Base-by-base conservation (phyloP, 257 asterid genomes). In the Solanum acaule region DNA sequence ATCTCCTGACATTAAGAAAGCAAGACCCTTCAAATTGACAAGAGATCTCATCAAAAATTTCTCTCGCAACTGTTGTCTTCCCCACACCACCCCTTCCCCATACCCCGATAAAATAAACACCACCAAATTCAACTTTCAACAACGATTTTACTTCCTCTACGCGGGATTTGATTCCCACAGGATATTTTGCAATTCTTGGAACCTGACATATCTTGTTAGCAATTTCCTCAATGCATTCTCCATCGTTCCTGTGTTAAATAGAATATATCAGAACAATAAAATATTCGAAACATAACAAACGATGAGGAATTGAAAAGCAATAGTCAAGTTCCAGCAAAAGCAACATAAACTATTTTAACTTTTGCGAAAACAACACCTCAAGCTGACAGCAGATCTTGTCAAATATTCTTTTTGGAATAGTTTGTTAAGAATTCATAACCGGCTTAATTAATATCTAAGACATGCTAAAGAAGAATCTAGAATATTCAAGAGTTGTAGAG, bases 41-140 rank as follows among this genome's bases (percentile, higher is more conserved):
- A 22, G 63, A 46, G 70, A 75, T 20, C 13, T 76, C 22, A 7
- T 87, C 40, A 61, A 75, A 87, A 23, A 61, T 2, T 22, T 15
- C 78, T 87, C 86, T 52, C 1, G 23, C 89, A n/a, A 87, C 15
- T 1, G 89, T 56, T 87, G 89, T 87, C 70, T 87, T 87, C 82
- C 88, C 88, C 2, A 86, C 65, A 16, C 88, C 88, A 12, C 18
- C 68, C 72, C 22, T 40, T 13, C 86, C 89, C 31, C 27, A 40
- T 20, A 59, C 0, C 63, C 89, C 78, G 3, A 87, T 40, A 61
- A 27, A 87, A 25, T 34, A 42, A 59, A 87, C 89, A 18, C 42
- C 86, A 6, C 68, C 22, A 22, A 29, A 56, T 56, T 59, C 89
- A 44, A 72, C 6, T 8, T 29, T 44, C 31, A 87, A 75, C 78